Evolutionary conservation across 2,329 filamentous ascomycete species (phyloP).

Genomic region (Colletotrichum sublineola): DNA sequence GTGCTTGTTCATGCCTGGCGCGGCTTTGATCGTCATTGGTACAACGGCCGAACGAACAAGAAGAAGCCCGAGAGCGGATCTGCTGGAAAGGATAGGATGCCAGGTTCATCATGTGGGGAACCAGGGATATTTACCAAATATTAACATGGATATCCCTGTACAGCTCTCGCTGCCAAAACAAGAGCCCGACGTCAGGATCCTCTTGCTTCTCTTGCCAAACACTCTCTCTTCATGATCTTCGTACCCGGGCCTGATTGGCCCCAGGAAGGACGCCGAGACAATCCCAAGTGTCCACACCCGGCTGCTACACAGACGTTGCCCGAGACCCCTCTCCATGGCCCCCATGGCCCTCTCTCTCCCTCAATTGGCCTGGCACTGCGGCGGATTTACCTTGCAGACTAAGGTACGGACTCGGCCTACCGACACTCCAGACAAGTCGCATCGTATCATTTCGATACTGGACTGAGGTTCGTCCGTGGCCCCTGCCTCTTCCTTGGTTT

Average conservation of each 20-base stretch:
- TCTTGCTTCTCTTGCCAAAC: slow-evolving; percentile 50
- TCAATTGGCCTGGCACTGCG: slow-evolving; percentile 34
- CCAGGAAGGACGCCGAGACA: slow-evolving; percentile 42
- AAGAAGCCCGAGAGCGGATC: slow-evolving; percentile 45
- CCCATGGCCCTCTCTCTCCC: slow-evolving; percentile 23
- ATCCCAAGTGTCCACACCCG: slow-evolving; percentile 41
- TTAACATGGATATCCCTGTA: slow-evolving; percentile 44
- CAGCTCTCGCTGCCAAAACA: slow-evolving; percentile 45
- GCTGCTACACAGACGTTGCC: slow-evolving; percentile 41
- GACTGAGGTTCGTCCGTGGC: slow-evolving; percentile 45
- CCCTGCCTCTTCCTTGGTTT: slow-evolving; percentile 33
- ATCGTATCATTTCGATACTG: slow-evolving; percentile 44
- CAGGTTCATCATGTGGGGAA: slow-evolving; percentile 46
- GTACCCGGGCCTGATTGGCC: slow-evolving; percentile 46
- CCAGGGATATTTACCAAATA: slow-evolving; percentile 45
- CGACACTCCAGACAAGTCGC: slow-evolving; percentile 43
- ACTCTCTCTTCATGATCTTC: slow-evolving; percentile 51
- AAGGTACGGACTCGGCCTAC: slow-evolving; percentile 39
- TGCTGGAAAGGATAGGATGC: slow-evolving; percentile 42
- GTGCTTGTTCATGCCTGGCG: slow-evolving; percentile 38
- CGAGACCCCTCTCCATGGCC: slow-evolving; percentile 38
- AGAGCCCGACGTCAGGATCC: slow-evolving; percentile 47
- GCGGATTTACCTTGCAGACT: slow-evolving; percentile 50
- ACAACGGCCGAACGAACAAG: slow-evolving; percentile 19
- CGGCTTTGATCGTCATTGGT: slow-evolving; percentile 32